Percentiles rank a stretch among this genome's conserved stretches.
Evolutionary conservation across 805 yeast species (phyloP).

Genomic region (Candida corydali): DNA sequence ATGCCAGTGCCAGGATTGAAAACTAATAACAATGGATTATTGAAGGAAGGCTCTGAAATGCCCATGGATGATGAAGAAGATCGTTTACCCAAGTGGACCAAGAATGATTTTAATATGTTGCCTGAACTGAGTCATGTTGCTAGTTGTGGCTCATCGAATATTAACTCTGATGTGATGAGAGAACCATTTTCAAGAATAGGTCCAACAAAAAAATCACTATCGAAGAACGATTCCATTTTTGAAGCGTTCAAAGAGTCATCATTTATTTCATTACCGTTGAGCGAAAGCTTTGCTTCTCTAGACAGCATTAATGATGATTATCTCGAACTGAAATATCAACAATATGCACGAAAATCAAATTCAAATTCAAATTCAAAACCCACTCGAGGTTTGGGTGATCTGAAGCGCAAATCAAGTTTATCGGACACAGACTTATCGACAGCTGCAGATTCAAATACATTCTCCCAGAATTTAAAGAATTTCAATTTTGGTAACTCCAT

Average conservation of each 20-base stretch:
- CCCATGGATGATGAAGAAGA: not conserved
- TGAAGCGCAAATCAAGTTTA: conserved; percentile 8
- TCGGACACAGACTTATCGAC: conserved; percentile 10
- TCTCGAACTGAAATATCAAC: conserved; percentile 36
- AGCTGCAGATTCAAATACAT: conserved; percentile 11
- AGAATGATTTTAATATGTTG: too few relatives aligned
- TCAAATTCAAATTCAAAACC: too few relatives aligned
- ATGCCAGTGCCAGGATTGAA: conserved; percentile 12
- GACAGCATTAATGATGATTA: conserved; percentile 65
- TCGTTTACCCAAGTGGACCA: not conserved
- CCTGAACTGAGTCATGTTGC: not conserved
- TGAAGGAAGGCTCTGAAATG: not conserved
- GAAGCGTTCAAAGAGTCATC: conserved; percentile 49
- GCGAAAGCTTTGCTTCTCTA: conserved; percentile 74
- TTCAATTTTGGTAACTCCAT: conserved; percentile 28
- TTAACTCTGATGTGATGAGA: too few relatives aligned
- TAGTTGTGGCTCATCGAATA: too few relatives aligned
- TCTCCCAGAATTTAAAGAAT: conserved; percentile 30
- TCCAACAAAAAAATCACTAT: not conserved
- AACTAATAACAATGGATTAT: not conserved
- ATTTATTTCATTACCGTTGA: conserved; percentile 61
- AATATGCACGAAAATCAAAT: conserved; percentile 17
- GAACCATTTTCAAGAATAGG: conserved; percentile 19
- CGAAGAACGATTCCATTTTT: not conserved
- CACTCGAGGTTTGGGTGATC: too few relatives aligned